Evolutionary conservation across 495 filamentous ascomycete species (phyloP).

Genomic region (Penicillium arizonense): DNA sequence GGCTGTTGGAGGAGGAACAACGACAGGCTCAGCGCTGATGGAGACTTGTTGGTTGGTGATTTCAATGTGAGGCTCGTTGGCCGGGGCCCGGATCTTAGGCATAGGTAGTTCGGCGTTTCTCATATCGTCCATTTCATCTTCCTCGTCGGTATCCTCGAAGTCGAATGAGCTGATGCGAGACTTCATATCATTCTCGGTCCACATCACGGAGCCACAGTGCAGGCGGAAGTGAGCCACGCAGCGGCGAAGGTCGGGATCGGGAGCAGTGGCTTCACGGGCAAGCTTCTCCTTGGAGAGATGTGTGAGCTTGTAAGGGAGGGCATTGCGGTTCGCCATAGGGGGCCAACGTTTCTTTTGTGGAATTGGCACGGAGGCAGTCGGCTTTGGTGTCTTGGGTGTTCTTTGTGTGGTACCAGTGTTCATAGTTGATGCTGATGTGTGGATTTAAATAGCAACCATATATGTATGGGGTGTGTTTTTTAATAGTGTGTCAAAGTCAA

Average conservation of each 20-base stretch:
- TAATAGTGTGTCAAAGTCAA: too few relatives aligned
- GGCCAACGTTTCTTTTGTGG: slow-evolving; percentile 39
- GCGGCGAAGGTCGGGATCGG: slow-evolving; percentile 42
- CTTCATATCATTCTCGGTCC: slow-evolving; percentile 45
- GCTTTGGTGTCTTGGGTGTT: slow-evolving; percentile 17
- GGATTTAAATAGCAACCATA: neutral
- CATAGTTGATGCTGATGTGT: slow-evolving; percentile 9
- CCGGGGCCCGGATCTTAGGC: neutral
- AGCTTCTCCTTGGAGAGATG: slow-evolving; percentile 43
- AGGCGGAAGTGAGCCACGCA: slow-evolving; percentile 43
- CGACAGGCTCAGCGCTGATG: slow-evolving; percentile 3
- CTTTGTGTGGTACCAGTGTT: slow-evolving; percentile 12
- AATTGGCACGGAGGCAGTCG: slow-evolving; percentile 16
- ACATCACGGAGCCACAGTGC: slow-evolving; percentile 37
- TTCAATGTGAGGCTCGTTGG: slow-evolving; percentile 4
- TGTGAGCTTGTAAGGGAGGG: slow-evolving; percentile 44
- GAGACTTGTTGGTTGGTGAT: slow-evolving; percentile 8
- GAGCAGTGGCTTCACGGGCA: slow-evolving; percentile 39
- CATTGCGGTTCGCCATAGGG: slow-evolving; percentile 41
- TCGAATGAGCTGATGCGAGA: slow-evolving; percentile 43
- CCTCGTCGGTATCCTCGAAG: slow-evolving; percentile 37
- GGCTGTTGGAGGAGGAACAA: neutral
- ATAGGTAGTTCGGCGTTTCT: slow-evolving; percentile 4
- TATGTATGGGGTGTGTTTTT: neutral
- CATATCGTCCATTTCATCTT: slow-evolving; percentile 29